Percentiles rank a stretch among this genome's conserved stretches.
Evolutionary conservation across 1,284 basidiomycete genomes (phyloP).

Genomic region (Tylopilus sp.): DNA sequence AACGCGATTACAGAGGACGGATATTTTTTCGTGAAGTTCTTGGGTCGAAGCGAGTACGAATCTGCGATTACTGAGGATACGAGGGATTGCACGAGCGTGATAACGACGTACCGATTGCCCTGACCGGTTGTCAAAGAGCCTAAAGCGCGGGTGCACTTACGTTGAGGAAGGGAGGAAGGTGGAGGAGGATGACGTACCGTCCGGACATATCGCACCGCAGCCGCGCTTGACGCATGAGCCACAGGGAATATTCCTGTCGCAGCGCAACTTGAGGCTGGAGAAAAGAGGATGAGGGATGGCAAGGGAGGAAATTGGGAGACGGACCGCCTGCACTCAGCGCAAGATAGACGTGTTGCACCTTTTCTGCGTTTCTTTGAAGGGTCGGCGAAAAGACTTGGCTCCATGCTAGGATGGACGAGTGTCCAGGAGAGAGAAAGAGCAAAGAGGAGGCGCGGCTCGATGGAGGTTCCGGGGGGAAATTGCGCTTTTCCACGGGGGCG

Average conservation of each 20-base stretch:
- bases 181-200: constrained; percentile 37
- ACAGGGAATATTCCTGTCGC: constrained; percentile 54
- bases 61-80: constrained; percentile 35
- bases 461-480: constrained; percentile 14
- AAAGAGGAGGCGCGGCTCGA: constrained; percentile 13
- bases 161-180: constrained; percentile 13
- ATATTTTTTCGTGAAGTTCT: constrained; percentile 78
- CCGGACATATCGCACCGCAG: constrained; percentile 68
- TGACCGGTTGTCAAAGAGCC: constrained; percentile 76
- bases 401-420: constrained; percentile 21
- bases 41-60: constrained; percentile 79
- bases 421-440: background rate
- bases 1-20: constrained; percentile 67
- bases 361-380: constrained; percentile 66
- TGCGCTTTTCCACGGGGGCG: constrained; percentile 20
- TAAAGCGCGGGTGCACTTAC: constrained; percentile 24
- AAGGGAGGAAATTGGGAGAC: background rate
- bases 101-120: constrained; percentile 61
- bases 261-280: constrained; percentile 65
- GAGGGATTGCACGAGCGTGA: background rate
- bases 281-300: background rate
- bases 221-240: constrained; percentile 49
- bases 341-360: constrained; percentile 70
- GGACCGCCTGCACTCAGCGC: constrained; percentile 71
- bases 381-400: constrained; percentile 34